phyloP scores from a whole-genome alignment of 2,329 filamentous ascomycete genomes.

The Fusarium beomiforme region DNA sequence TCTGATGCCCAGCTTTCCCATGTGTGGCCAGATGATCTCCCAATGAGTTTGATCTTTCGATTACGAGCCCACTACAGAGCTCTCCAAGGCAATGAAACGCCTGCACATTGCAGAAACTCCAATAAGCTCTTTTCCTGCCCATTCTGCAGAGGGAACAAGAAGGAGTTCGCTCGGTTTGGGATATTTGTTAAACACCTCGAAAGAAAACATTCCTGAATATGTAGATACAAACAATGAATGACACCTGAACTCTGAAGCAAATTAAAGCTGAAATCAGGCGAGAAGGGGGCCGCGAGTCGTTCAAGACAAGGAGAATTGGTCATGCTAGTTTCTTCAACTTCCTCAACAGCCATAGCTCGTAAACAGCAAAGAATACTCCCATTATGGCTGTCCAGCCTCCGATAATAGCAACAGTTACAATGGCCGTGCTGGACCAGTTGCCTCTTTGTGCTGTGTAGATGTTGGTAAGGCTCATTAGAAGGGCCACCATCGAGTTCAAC shows the following conservation, averaged over 20 bases:
- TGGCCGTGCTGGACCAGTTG: neutral
- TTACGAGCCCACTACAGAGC: neutral
- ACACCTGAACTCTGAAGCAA: too few relatives aligned
- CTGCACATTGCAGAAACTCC: neutral
- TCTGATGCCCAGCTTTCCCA: neutral
- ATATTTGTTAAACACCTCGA: neutral
- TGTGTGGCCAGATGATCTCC: neutral
- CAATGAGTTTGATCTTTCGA: neutral
- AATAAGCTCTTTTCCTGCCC: neutral
- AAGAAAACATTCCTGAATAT: neutral
- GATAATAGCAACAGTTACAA: neutral
- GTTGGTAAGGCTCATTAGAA: neutral
- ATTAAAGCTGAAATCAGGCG: neutral
- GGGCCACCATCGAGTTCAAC: neutral
- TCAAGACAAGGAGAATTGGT: neutral
- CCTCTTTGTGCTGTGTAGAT: neutral
- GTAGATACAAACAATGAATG: too few relatives aligned
- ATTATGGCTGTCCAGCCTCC: neutral
- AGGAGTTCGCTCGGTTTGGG: neutral
- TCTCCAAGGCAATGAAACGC: neutral
- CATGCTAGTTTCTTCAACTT: neutral
- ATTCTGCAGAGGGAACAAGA: neutral
- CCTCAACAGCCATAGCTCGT: neutral
- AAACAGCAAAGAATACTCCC: neutral
- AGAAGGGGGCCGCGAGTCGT: neutral